phyloP scores from a whole-genome alignment of 2,329 filamentous ascomycete species.

The Pseudogymnoascus sp. region DNA sequence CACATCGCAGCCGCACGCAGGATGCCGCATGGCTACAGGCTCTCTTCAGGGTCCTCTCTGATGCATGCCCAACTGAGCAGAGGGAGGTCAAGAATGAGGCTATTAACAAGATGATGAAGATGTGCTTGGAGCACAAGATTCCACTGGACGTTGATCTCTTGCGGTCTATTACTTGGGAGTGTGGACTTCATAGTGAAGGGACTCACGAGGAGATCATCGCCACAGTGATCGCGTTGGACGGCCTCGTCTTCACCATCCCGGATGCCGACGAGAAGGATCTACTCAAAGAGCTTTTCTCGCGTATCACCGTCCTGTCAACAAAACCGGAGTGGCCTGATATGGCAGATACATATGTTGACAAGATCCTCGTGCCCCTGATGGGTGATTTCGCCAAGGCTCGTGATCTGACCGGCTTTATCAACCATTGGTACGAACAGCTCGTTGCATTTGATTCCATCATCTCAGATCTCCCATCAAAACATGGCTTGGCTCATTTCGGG shows the following conservation, averaged over 20 bases:
- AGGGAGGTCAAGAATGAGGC: conserved; percentile 14
- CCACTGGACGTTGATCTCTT: conserved; percentile 28
- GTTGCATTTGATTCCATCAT: conserved; percentile 21
- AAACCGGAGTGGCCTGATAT: conserved; percentile 17
- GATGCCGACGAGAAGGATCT: conserved; percentile 23
- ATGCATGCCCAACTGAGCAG: conserved; percentile 16
- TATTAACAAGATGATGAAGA: conserved; percentile 28
- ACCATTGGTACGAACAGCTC: conserved; percentile 29
- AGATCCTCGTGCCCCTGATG: conserved; percentile 33
- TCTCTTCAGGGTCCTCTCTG: conserved; percentile 31
- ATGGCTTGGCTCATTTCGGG: conserved; percentile 13
- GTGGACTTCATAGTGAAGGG: conserved; percentile 20
- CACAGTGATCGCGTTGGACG: conserved; percentile 36
- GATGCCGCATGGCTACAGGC: conserved; percentile 42
- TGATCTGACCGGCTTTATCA: conserved; percentile 32
- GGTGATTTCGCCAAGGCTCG: conserved; percentile 33
- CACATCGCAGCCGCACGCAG: conserved; percentile 34
- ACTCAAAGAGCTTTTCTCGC: conserved; percentile 26
- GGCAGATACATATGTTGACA: conserved; percentile 24
- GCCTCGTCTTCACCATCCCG: conserved; percentile 36
- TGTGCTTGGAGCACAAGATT: conserved; percentile 28
- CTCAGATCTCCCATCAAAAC: neutral
- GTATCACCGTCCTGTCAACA: conserved; percentile 23
- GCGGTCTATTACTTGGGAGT: conserved; percentile 25
- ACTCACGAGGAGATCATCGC: conserved; percentile 34